phyloP scores from a whole-genome alignment of 805 yeast genomes.

The Ogataea pilisensis region DNA sequence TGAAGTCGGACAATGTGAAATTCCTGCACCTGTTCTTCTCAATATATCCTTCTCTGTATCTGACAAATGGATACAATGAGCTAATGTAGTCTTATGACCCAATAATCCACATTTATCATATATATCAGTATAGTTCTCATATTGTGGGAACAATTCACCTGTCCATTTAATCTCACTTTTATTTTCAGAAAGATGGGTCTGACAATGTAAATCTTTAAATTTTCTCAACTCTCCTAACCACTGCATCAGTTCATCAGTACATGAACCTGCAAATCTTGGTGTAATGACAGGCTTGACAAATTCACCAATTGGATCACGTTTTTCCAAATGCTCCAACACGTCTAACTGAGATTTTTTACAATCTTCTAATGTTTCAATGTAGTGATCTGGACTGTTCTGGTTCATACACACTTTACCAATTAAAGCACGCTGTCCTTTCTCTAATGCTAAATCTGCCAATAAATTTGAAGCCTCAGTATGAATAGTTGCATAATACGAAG shows the following conservation, averaged over 20 bases:
- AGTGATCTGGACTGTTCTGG: slow-evolving; percentile 69
- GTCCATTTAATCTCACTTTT: slow-evolving; percentile 73
- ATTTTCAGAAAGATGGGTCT: slow-evolving; percentile 90
- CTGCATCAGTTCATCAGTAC: slow-evolving; percentile 57
- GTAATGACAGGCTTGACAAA: slow-evolving; percentile 73
- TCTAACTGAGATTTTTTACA: slow-evolving; percentile 50
- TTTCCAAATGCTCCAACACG: slow-evolving; percentile 53
- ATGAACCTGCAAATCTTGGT: slow-evolving; percentile 92
- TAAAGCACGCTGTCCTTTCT: slow-evolving; percentile 78
- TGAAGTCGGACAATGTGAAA: slow-evolving; percentile 91
- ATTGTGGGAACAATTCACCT: slow-evolving; percentile 64
- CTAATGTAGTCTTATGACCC: slow-evolving; percentile 66
- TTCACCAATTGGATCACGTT: slow-evolving; percentile 49
- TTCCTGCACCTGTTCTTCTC: slow-evolving; percentile 54
- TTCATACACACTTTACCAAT: slow-evolving; percentile 96
- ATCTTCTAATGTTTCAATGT: slow-evolving; percentile 52
- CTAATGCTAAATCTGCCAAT: slow-evolving; percentile 66
- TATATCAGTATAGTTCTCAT: slow-evolving; percentile 67
- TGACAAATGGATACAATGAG: slow-evolving; percentile 80
- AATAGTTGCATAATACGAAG: slow-evolving; percentile 86
- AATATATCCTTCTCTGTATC: slow-evolving; percentile 61
- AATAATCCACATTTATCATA: slow-evolving; percentile 63
- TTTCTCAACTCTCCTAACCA: slow-evolving; percentile 60
- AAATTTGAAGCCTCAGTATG: slow-evolving; percentile 72
- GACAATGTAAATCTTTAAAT: slow-evolving; percentile 57